Base-by-base conservation (phyloP, 2,329 filamentous ascomycete genomes). In the Hirsutella minnesotensis region DNA sequence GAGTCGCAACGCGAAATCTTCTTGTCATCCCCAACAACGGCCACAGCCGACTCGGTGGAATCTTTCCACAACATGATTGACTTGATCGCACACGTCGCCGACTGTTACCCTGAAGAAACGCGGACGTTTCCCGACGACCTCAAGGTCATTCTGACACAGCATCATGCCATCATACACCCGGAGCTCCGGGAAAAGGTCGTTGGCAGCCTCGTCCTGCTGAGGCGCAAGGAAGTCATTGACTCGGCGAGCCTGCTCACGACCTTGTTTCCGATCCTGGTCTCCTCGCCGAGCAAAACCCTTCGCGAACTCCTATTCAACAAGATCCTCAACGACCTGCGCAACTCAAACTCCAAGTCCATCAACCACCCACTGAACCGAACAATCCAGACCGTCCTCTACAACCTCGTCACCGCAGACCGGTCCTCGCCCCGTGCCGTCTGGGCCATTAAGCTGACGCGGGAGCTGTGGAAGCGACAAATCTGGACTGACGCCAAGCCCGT, bases 401-500 rank as follows among this genome's bases (percentile, higher is more conserved):
- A 95, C 61, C 73, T 96, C 20, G 77, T 96, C 37, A 86, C 86
- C 15, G 85, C 84, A 3, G 90, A 98, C 60, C 79, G 84, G 35
- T 73, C 83, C 9, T 94, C 88, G 1, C 74, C 86, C 1, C 92
- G 94, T 56, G 87, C 85, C 4, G 73, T 98, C 40, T 98, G 92
- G 92, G 88, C 92, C 3, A 87, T 95, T 47, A 95, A 95, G 63
- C 76, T 98, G 49, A 94, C 89, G 4, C 77, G 90, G 48, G 92
- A 98, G 67, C 70, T 98, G 56, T 98, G 92, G 92, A 94, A 89
- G 65, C 77, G 90, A 38, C 89, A 95, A 54, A 81, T 96, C 49
- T 98, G 92, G 92, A 87, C 85, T 9, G 92, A 98, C 55, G 78
- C 88, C 2, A 92, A 89, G 60, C 81, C 90, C 0, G 92, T 96